phyloP scores from a whole-genome alignment of 805 yeast genomes.

The Brettanomyces anomalus region DNA sequence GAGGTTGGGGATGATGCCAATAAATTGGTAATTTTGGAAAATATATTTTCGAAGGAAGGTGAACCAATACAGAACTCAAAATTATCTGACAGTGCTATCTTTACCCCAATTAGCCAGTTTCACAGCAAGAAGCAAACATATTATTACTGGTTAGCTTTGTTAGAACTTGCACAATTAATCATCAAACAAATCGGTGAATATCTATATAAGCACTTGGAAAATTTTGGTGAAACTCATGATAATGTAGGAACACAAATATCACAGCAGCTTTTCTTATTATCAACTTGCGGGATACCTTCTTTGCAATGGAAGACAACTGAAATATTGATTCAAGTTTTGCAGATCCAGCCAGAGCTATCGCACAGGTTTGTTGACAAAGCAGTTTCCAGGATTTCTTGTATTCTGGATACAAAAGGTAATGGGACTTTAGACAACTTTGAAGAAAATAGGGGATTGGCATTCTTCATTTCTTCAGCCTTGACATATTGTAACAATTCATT shows the following conservation, averaged over 20 bases:
- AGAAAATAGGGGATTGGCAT: conserved; percentile 25
- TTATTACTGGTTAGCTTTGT: conserved; percentile 20
- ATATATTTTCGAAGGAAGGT: conserved; percentile 9
- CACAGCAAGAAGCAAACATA: conserved; percentile 9
- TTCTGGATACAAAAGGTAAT: conserved; percentile 22
- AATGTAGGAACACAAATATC: conserved; percentile 26
- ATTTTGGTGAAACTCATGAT: conserved; percentile 15
- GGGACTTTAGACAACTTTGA: conserved; percentile 15
- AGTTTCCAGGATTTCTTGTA: conserved; percentile 14
- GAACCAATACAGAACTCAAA: too few relatives aligned
- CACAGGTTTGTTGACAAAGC: conserved; percentile 28
- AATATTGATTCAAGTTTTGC: conserved; percentile 26
- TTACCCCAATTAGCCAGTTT: conserved; percentile 1
- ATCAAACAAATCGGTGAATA: conserved; percentile 24
- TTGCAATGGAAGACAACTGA: conserved; percentile 24
- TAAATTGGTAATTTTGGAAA: conserved; percentile 23
- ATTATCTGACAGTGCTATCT: background rate
- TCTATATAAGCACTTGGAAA: conserved; percentile 23
- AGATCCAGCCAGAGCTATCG: conserved; percentile 23
- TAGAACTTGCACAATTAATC: conserved; percentile 21
- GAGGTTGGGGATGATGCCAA: conserved; percentile 27
- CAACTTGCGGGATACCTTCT: too few relatives aligned
- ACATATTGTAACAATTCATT: conserved; percentile 22
- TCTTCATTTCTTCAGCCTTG: conserved; percentile 23
- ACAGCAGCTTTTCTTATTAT: conserved; percentile 21